Base-by-base conservation (phyloP, 1,284 basidiomycete species). In the Trichosporon sp. region DNA sequence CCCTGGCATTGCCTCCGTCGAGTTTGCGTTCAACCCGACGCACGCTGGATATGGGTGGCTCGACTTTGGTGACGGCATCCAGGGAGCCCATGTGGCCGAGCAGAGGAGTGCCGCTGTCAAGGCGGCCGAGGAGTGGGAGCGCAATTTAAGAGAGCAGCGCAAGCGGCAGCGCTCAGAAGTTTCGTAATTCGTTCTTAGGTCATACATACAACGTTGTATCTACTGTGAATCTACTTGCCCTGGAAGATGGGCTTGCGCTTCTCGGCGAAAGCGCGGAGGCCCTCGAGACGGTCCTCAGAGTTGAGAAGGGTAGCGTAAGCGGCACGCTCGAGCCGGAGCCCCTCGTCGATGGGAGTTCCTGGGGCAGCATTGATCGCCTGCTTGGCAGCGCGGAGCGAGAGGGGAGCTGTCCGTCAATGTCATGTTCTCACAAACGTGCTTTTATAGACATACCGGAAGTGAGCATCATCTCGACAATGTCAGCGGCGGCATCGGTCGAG, bases 371-470 rank as follows among this genome's bases (percentile, higher is more conserved):
- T 92, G 71, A 98, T 91, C 2, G 94, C 93, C 75, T 90, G 87
- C 80, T 98, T 98, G 5, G 95, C 94, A 0, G 94, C 94, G 35
- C 90, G 88, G 16, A 98, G 86, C 1, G 95, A 94, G 43, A 98
- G 85, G 7, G 94, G 95, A 40, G 94, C 94, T 95, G 74, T 2
- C 3, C 8, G 48, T 72, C 46, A 69, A 26, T 26, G 26, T 26
- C 26, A 26, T n/a, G n/a, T n/a, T n/a, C n/a, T n/a, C n/a, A n/a
- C n/a, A n/a, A n/a, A n/a, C n/a, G n/a, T n/a, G n/a, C n/a, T n/a
- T n/a, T n/a, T n/a, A n/a, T n/a, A 65, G 7, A 67, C 74, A 10
- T 69, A 75, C 72, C 76, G 10, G 80, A 81, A 2, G 80, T 79
- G 12, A 81, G 67, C 66, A 83, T 80, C 68, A 79, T 78, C 2